Conservation (phyloP, 768 basidiomycete genomes). For the Strobilomyces dryophilus region DNA sequence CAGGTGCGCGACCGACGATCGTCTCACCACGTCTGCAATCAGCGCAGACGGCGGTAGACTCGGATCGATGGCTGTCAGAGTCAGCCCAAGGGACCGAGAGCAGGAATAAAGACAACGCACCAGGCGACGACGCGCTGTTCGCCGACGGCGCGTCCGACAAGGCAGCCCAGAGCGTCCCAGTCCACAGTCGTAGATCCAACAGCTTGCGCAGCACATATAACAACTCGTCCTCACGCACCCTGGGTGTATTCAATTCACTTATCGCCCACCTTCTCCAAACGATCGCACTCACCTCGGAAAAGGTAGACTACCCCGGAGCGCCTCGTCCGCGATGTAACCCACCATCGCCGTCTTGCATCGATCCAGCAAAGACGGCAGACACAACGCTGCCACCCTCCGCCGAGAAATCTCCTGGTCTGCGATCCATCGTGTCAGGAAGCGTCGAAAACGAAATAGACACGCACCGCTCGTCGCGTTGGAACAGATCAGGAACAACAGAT, state of each 20-base stretch:
- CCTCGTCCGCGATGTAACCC: slow-evolving; percentile 79
- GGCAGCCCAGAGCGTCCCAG: slow-evolving; percentile 75
- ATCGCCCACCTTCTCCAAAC: neutral
- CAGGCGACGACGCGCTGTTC: slow-evolving; percentile 51
- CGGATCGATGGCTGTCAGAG: slow-evolving; percentile 36
- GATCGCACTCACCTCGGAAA: slow-evolving; percentile 64
- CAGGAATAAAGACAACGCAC: slow-evolving; percentile 35
- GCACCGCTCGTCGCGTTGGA: slow-evolving; percentile 60
- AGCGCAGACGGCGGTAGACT: slow-evolving; percentile 47
- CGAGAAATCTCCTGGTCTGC: slow-evolving; percentile 60
- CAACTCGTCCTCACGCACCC: slow-evolving; percentile 85
- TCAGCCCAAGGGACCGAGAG: neutral
- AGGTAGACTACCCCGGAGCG: slow-evolving; percentile 80
- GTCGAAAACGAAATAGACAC: slow-evolving; percentile 2
- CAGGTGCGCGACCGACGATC: slow-evolving; percentile 76
- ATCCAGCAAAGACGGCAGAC: slow-evolving; percentile 66
- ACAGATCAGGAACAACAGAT: slow-evolving; percentile 78
- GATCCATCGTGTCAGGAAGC: neutral
- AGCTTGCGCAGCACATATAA: slow-evolving; percentile 80
- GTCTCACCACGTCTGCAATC: slow-evolving; percentile 66
- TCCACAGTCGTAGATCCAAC: slow-evolving; percentile 65
- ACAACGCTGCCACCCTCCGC: slow-evolving; percentile 67
- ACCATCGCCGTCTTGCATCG: slow-evolving; percentile 70
- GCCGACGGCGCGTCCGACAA: slow-evolving; percentile 60
- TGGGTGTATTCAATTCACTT: slow-evolving; percentile 23